Evolutionary conservation across 2,329 filamentous ascomycete genomes (phyloP).

Genomic region (Beauveria medogensis): DNA sequence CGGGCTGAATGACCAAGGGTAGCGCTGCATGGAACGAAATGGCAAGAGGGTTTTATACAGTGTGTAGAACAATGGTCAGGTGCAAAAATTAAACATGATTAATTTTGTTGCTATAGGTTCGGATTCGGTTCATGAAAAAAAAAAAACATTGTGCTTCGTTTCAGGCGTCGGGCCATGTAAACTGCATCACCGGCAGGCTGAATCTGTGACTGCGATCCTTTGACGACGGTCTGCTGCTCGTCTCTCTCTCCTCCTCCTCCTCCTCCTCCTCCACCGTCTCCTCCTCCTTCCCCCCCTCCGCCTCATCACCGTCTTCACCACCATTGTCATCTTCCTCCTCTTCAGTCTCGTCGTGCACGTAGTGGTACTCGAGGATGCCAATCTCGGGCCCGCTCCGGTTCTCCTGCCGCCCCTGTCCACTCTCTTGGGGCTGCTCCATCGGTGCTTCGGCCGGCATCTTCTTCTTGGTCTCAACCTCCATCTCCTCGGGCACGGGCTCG

Average conservation of each 20-base stretch:
- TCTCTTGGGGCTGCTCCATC: neutral
- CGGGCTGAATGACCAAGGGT: too few relatives aligned
- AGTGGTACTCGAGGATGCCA: neutral
- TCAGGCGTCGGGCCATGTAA: slow-evolving; percentile 17
- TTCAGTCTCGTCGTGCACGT: neutral
- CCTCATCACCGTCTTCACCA: neutral
- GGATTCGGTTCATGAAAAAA: neutral
- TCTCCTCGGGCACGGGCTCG: neutral
- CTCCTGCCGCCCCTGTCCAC: neutral
- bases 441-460: neutral
- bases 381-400: neutral
- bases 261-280: neutral
- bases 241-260: neutral
- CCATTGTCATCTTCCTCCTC: neutral
- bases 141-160: neutral
- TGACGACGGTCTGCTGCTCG: neutral
- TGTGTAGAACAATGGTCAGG: too few relatives aligned
- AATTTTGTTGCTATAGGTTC: too few relatives aligned
- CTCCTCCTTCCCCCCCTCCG: neutral
- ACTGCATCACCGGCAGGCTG: slow-evolving; percentile 23
- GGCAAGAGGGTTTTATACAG: too few relatives aligned
- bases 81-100: too few relatives aligned
- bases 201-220: neutral
- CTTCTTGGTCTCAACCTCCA: neutral
- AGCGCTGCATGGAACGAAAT: too few relatives aligned